phyloP scores from a whole-genome alignment of 2,329 filamentous ascomycete species.

The Colletotrichum acutatum region DNA sequence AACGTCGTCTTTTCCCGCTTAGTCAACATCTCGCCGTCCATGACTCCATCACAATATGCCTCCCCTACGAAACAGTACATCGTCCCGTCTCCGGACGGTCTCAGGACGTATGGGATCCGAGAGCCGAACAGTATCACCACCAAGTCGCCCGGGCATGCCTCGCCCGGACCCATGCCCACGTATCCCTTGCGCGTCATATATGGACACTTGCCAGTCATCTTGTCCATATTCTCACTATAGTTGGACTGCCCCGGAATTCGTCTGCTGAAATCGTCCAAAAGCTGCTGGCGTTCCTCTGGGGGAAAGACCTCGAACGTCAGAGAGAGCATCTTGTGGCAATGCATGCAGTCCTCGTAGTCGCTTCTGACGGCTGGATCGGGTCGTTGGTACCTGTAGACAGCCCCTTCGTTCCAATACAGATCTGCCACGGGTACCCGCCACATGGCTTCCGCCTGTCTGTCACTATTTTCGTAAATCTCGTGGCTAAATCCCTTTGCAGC shows the following conservation, averaged over 20 bases:
- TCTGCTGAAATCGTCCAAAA: neutral
- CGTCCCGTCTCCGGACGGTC: constrained; percentile 31
- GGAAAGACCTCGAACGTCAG: neutral
- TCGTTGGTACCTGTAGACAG: neutral
- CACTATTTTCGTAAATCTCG: neutral
- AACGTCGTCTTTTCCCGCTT: constrained; percentile 4
- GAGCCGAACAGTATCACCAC: constrained; percentile 30
- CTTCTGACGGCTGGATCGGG: neutral
- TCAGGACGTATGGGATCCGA: constrained; percentile 33
- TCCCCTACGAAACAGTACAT: constrained; percentile 26
- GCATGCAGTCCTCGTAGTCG: constrained; percentile 21
- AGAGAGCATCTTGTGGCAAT: neutral
- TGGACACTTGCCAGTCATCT: constrained; percentile 16
- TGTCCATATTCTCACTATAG: constrained; percentile 23
- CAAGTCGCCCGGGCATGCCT: constrained; percentile 21
- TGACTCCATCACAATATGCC: constrained; percentile 29
- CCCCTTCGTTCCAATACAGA: constrained; percentile 4
- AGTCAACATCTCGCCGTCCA: constrained; percentile 33
- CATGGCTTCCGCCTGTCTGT: constrained; percentile 14
- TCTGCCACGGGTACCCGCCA: constrained; percentile 31
- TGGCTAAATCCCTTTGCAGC: neutral
- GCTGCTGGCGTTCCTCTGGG: neutral
- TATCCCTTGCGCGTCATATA: constrained; percentile 31
- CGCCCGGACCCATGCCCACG: constrained; percentile 26
- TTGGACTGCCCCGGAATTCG: neutral